These are phyloP conservation scores for Gracilariopsis chorda DNA, from an alignment of 23 red algal species.

Conservation along the genomic window DNA sequence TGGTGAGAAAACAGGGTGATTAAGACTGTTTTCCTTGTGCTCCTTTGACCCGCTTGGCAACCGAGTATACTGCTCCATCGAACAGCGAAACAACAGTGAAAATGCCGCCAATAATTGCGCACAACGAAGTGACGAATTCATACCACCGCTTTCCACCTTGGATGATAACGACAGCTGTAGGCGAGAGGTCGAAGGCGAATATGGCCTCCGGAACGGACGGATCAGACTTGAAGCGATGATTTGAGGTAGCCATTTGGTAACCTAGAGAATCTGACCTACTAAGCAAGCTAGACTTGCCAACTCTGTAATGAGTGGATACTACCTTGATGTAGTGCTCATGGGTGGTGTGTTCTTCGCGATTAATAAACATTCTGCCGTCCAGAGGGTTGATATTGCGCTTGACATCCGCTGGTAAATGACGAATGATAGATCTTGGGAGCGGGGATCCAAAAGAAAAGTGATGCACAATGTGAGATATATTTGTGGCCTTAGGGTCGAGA, in stretches of 20 bases:
- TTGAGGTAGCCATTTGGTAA: conserved; percentile 71
- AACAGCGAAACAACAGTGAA: conserved; percentile 72
- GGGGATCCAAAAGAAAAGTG: conserved; percentile 76
- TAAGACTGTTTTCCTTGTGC: conserved; percentile 69
- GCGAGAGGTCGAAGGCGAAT: conserved; percentile 73
- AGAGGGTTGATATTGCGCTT: conserved; percentile 63
- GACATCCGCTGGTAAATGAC: conserved; percentile 56
- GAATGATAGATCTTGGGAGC: conserved; percentile 48
- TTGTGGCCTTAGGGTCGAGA: conserved; percentile 68
- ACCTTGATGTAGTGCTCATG: conserved; percentile 88
- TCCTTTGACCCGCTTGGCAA: conserved; percentile 57
- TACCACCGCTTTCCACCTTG: conserved; percentile 85
- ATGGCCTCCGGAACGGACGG: conserved; percentile 70
- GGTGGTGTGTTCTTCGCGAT: conserved; percentile 42
- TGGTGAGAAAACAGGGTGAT: no score
- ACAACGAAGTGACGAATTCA: conserved; percentile 81
- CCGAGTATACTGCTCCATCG: conserved; percentile 69
- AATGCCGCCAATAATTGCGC: conserved; percentile 73
- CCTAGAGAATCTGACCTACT: conserved; percentile 52
- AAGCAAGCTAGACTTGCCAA: conserved; percentile 61
- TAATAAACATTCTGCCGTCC: conserved; percentile 64
- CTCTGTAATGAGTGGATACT: conserved; percentile 73
- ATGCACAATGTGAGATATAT: conserved; percentile 75
- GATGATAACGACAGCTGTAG: conserved; percentile 78
- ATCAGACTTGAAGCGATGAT: conserved; percentile 61